Base-by-base conservation (phyloP, 2,329 filamentous ascomycete species). In the Microdochium paspali region DNA sequence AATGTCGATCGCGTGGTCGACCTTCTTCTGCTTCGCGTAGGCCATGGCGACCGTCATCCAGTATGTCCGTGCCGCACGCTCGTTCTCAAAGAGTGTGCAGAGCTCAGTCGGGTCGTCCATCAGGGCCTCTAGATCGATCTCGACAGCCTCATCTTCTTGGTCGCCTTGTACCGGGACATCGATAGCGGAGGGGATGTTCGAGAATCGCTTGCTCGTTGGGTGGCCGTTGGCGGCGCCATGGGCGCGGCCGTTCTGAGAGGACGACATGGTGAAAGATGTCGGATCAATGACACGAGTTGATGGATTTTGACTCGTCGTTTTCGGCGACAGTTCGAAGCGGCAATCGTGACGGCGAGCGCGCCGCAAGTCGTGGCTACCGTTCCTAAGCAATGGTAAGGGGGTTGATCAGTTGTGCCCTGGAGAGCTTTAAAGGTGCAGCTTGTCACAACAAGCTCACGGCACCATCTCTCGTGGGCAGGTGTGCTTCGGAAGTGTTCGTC, bases 31-130 rank as follows among this genome's bases (percentile, higher is more conserved):
- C 70, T 97, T 98, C 35, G 93, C 91, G 62, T 98, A 98, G 44
- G 91, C 91, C 50, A 97, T 76, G 39, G 94, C 87, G 55, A 97
- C 93, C n/a, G 89, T 91, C 75, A 98, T 91, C 94, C 94, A 98
- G 57, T 94, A 94, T 46, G 84, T 88, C 59, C 91, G 90, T 31
- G 88, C 85, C 15, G 90, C 90, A 60, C 85, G 83, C 66, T 98
- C 94, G 61, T 93, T 95, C 69, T 98, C 91, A 53, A 98, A 82
- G 45, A 98, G 77, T 25, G 88, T 93, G 66, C 93, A 98, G 4
- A 98, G 78, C 70, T 98, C 93, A 44, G 87, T 95, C 20, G 89
- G 88, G 62, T 97, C 93, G 64, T 97, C 93, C 51, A 90, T 80
- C 32, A 96, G 82, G 54, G 91, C 88, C 62, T 90, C 85, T 47